phyloP scores from a whole-genome alignment of 1,284 basidiomycete genomes.

The Malassezia caprae region DNA sequence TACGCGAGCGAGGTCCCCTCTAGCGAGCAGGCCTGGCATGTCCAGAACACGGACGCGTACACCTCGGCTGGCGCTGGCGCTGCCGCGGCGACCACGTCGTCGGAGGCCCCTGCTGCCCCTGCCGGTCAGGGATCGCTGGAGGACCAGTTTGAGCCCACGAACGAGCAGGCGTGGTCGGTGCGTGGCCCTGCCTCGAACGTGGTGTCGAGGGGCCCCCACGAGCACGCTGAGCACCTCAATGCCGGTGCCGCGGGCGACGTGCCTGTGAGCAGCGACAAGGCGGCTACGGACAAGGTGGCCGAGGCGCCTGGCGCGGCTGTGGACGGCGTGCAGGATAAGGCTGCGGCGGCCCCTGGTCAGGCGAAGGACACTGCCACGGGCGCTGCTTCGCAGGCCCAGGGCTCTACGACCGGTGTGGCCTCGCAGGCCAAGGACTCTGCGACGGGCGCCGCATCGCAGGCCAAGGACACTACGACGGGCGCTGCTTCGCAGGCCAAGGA shows the following conservation, averaged over 20 bases:
- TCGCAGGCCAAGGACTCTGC: conserved; percentile 1
- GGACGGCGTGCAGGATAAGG: not conserved
- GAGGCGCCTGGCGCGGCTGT: not conserved
- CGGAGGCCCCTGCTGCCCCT: not conserved
- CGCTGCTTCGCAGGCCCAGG: not conserved
- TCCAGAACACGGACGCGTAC: not conserved
- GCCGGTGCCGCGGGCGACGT: not conserved
- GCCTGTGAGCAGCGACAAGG: not conserved
- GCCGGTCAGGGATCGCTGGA: not conserved
- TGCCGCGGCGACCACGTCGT: not conserved
- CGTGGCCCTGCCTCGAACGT: conserved; percentile 28
- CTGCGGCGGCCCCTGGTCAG: not conserved
- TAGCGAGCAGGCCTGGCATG: not conserved
- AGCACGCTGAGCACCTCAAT: not conserved
- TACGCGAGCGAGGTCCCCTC: not conserved
- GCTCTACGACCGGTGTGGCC: not conserved
- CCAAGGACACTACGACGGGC: not conserved
- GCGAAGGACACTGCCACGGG: not conserved
- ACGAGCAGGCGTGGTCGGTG: conserved; percentile 27
- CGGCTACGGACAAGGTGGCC: not conserved
- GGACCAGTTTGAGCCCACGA: not conserved
- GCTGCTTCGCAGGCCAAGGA: conserved; percentile 1
- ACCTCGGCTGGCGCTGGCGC: not conserved
- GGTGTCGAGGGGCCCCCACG: not conserved
- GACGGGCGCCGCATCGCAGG: not conserved